These are phyloP conservation scores for Rhizopogon vesiculosus DNA, from an alignment of 768 basidiomycete genomes.

Conservation along the genomic window DNA sequence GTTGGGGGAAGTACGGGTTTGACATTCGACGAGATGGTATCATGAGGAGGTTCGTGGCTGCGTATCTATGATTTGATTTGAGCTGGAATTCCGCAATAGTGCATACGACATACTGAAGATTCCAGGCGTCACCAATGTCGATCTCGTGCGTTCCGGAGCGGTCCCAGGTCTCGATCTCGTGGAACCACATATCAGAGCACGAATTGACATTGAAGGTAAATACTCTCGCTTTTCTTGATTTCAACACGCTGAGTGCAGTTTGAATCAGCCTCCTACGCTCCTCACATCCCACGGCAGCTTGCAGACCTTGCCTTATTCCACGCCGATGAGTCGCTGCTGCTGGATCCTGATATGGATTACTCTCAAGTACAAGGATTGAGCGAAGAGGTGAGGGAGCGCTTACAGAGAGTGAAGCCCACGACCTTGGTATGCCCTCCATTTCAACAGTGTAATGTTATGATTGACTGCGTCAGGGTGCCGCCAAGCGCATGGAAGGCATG, in stretches of 20 bases:
- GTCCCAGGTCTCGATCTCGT: slow-evolving; percentile 35
- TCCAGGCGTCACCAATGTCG: slow-evolving; percentile 41
- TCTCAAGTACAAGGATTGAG: slow-evolving; percentile 60
- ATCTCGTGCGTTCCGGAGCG: slow-evolving; percentile 42
- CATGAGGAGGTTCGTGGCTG: slow-evolving; percentile 33
- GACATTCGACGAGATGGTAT: slow-evolving; percentile 37
- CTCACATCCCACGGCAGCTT: slow-evolving; percentile 64
- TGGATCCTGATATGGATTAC: slow-evolving; percentile 75
- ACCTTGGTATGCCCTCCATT: slow-evolving; percentile 49
- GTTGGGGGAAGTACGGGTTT: slow-evolving; percentile 40
- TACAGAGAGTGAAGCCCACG: slow-evolving; percentile 56
- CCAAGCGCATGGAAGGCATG: slow-evolving; percentile 91
- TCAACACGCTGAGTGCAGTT: background rate
- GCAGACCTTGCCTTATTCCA: slow-evolving; percentile 72
- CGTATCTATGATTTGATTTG: background rate
- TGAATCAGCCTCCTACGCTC: slow-evolving; percentile 51
- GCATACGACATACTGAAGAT: slow-evolving; percentile 71
- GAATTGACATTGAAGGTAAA: slow-evolving; percentile 71
- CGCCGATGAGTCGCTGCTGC: slow-evolving; percentile 66
- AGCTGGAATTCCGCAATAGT: slow-evolving; percentile 33
- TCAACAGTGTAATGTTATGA: background rate
- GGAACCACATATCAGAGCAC: slow-evolving; percentile 46
- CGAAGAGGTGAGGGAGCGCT: slow-evolving; percentile 65
- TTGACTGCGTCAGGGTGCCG: slow-evolving; percentile 60
- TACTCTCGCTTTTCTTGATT: background rate